Conservation (phyloP, 805 yeast species). For the Isabelozyma rhagii region DNA sequence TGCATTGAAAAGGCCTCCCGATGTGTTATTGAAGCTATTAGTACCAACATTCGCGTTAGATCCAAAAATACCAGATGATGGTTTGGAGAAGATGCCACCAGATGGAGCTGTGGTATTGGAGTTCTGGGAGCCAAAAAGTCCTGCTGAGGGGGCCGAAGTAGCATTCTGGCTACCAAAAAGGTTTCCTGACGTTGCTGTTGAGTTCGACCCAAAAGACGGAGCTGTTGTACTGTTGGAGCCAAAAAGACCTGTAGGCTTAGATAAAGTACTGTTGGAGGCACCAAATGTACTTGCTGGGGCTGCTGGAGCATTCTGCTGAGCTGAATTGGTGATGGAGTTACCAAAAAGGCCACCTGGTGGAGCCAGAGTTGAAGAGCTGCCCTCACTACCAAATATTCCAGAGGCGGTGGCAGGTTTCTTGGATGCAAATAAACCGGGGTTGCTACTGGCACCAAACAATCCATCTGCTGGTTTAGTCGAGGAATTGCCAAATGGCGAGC, state of each 20-base stretch:
- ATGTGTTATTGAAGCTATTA: too few species aligned
- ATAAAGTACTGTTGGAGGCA: constrained; percentile 6
- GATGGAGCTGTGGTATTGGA: constrained; percentile 11
- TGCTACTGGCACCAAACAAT: not conserved
- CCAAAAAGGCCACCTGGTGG: constrained; percentile 16
- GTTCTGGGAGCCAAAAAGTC: not conserved
- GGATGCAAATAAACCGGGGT: not conserved
- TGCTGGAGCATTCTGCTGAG: not conserved
- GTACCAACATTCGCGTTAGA: too few species aligned
- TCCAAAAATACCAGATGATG: not conserved
- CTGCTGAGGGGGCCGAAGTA: not conserved
- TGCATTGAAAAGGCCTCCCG: not conserved
- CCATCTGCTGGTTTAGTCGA: not conserved
- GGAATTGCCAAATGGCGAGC: not conserved
- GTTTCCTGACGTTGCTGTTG: not conserved
- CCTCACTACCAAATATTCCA: not conserved
- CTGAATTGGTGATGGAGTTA: constrained; percentile 4
- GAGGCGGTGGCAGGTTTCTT: not conserved
- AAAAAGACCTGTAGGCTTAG: constrained; percentile 7
- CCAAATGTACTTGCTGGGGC: constrained; percentile 13
- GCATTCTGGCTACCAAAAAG: not conserved
- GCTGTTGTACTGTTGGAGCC: constrained; percentile 5
- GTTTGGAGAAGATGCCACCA: constrained; percentile 9
- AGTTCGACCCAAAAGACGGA: not conserved
- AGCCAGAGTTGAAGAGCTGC: not conserved